Base-by-base conservation (phyloP, 2,329 filamentous ascomycete species). In the Cladosporium sp. region DNA sequence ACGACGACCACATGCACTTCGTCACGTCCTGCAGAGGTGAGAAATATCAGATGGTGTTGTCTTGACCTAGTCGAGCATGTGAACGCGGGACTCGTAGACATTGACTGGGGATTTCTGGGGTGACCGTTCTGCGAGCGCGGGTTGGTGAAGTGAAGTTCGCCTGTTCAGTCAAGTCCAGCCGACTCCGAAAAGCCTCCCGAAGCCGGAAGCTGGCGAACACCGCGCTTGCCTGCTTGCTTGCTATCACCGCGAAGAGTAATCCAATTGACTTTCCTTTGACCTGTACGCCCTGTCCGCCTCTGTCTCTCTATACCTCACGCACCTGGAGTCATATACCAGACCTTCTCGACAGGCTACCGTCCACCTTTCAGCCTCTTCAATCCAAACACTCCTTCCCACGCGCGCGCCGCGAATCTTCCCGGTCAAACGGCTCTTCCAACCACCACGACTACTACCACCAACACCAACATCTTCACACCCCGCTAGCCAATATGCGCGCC, bases 401-500 rank as follows among this genome's bases (percentile, higher is more conserved):
- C 30, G 30, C 30, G 43, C 30, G 11, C 13, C 13, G 27, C 2
- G 20, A 41, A 29, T 13, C 18, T 19, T 19, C 41, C 20, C 32
- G 15, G 15, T n/a, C n/a, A n/a, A n/a, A 17, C 43, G 36, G 12
- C 29, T 36, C 29, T 17, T 24, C 19, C 9, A 30, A 30, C 9
- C 34, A 45, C 43, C 19, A 27, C 22, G 5, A 27, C 22, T 4
- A 27, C 22, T 9, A 27, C 22, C 22, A 27, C 22, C 22, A 9
- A 5, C 47, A 43, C 43, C 7, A 36, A 27, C 45, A 39, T 12
- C 32, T 17, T 13, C 39, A 36, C 18, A 43, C n/a, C 20, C 29
- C 12, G 6, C 19, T 41, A 27, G 41, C 34, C 55, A 64, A 56
- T 41, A 76, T 77, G 73, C 69, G 71, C 56, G 69, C 71, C 43